Percentiles rank a stretch among this genome's conserved stretches.
Evolutionary conservation across 176 grass and related monocot species (phyloP).

Genomic region (Tuctoria greenei): DNA sequence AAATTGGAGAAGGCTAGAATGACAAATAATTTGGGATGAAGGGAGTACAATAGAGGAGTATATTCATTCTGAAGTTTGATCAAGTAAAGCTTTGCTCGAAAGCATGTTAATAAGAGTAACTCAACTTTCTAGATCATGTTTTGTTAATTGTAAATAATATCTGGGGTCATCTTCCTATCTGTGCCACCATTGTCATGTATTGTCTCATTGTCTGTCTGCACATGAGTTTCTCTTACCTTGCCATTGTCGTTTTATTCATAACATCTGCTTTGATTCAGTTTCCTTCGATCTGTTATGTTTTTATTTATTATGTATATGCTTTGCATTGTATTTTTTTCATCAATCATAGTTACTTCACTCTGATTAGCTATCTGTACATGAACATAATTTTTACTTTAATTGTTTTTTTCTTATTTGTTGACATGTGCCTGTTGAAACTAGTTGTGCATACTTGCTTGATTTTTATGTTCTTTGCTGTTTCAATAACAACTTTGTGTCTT

Average conservation of each 20-base stretch:
- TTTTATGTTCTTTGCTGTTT: constrained; percentile 5
- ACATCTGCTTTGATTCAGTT: too few species aligned
- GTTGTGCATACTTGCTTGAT: background rate
- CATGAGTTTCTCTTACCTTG: background rate
- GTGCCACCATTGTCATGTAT: background rate
- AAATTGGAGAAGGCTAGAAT: too few species aligned
- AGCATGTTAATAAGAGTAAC: background rate
- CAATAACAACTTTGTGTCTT: background rate
- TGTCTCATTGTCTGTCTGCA: too few species aligned
- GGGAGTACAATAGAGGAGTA: background rate
- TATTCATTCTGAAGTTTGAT: background rate
- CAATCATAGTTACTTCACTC: background rate
- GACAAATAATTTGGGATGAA: too few species aligned
- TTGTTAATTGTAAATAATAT: background rate
- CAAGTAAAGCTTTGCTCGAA: background rate
- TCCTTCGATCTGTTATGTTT: background rate
- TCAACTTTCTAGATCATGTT: background rate
- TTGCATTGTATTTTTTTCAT: background rate
- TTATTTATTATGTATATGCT: background rate
- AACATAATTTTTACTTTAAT: background rate
- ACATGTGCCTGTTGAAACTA: background rate
- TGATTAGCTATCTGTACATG: background rate
- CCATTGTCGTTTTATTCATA: background rate
- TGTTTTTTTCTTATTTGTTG: background rate
- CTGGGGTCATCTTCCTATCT: background rate